Conservation (phyloP, 495 filamentous ascomycete genomes). For the Parathielavia appendiculata region DNA sequence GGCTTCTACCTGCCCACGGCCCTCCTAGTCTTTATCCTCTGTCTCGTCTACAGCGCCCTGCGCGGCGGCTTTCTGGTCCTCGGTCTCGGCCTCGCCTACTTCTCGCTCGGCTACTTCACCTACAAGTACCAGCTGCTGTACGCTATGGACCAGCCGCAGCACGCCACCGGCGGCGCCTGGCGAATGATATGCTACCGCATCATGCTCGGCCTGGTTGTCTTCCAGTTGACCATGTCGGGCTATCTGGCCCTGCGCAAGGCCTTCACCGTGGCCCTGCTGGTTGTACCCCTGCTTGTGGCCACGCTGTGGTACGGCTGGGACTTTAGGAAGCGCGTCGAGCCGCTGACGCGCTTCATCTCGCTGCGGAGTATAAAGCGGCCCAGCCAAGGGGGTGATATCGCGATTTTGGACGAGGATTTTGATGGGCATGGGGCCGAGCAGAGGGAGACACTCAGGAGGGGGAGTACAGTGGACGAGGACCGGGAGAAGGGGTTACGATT, state of each 20-base stretch:
- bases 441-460: constrained; percentile 33
- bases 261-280: constrained; percentile 62
- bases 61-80: constrained; percentile 77
- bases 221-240: constrained; percentile 87
- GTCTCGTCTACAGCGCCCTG: constrained; percentile 88
- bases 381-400: constrained; percentile 37
- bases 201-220: constrained; percentile 75
- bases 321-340: constrained; percentile 70
- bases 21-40: constrained; percentile 87
- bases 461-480: constrained; percentile 59
- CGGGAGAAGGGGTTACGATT: constrained; percentile 61
- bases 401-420: constrained; percentile 36
- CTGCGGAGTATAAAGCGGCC: constrained; percentile 71
- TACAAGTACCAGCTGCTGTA: constrained; percentile 99
- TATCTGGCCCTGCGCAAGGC: constrained; percentile 70
- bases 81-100: constrained; percentile 80
- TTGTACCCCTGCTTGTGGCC: constrained; percentile 67
- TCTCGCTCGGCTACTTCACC: constrained; percentile 81
- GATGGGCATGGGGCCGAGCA: constrained; percentile 29
- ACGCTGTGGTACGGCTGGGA: constrained; percentile 83
- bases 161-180: constrained; percentile 92
- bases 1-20: constrained; percentile 93
- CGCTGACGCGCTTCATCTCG: constrained; percentile 86
- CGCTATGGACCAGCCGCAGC: constrained; percentile 95
- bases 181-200: constrained; percentile 89